Base-by-base conservation (phyloP, 2,329 filamentous ascomycete species). In the Cryphonectria japonica region DNA sequence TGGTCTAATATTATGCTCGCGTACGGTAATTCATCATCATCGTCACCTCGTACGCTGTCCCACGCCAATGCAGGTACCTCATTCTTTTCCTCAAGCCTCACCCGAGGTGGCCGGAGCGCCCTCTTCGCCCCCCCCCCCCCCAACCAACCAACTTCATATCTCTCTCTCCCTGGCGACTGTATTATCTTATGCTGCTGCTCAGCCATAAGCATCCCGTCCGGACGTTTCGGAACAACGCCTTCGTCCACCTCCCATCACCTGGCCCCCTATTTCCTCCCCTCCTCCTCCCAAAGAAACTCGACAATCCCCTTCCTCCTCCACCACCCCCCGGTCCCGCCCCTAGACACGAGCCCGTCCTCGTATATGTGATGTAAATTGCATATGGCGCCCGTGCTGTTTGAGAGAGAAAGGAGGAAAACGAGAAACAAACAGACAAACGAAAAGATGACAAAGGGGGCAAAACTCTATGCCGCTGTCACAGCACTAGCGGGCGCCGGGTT, bases 401-500 rank as follows among this genome's bases (percentile, higher is more conserved):
- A n/a, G 22, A n/a, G 8, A 7, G 11, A 11, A 50, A 6, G 34
- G 34, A 6, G 6, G 1, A 46, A 22, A 22, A 22, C 19, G 4
- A 46, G 16, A 50, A n/a, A 50, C 0, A 50, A 39, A 11, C 1
- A 50, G 19, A n/a, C 9, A 50, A 9, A n/a, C 26, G 26, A 8
- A n/a, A 3, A 50, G 22, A 50, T n/a, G 0, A 50, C 32, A 59
- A 57, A 34, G 52, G 52, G 32, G 52, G 52, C 26, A 32, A 19
- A 34, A 8, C 6, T 11, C 29, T 59, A 59, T 32, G 54, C 26
- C 14, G 13, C 54, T 32, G 54, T 67, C 11, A 67, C 63, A 7
- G 60, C 59, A 50, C 65, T 71, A 32, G 74, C 75, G n/a, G 72
- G 71, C 50, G 68, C 63, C 32, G 72, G 72, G 71, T 74, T 77